phyloP scores from a whole-genome alignment of 768 basidiomycete genomes.

The Boletus sensibilis region DNA sequence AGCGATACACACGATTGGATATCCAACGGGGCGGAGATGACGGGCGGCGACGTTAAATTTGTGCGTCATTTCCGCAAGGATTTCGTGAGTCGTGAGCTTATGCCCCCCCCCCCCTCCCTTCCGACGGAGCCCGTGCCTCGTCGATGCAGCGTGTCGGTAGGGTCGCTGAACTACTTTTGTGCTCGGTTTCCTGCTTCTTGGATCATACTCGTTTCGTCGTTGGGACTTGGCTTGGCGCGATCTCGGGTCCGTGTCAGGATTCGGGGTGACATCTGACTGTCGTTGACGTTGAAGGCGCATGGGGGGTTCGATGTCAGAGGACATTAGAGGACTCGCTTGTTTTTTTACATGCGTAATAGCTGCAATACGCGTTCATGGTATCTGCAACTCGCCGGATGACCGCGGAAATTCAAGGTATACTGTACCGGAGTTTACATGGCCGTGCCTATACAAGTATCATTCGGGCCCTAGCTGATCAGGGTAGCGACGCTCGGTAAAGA shows the following conservation, averaged over 20 bases:
- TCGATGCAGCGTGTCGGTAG: constrained; percentile 26
- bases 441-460: background rate
- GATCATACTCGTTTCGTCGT: background rate
- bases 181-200: background rate
- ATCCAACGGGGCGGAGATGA: background rate
- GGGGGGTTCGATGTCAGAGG: background rate
- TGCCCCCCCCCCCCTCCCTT: background rate
- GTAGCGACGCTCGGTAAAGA: background rate
- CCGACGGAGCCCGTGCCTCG: constrained; percentile 19
- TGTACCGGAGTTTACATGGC: background rate
- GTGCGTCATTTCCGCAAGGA: constrained; percentile 11
- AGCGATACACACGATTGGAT: background rate
- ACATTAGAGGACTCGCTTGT: background rate
- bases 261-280: constrained; percentile 3
- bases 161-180: constrained; percentile 12
- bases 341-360: background rate
- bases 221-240: background rate
- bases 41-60: background rate
- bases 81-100: background rate
- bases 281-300: background rate
- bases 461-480: background rate
- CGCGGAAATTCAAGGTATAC: background rate
- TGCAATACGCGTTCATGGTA: background rate
- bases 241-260: constrained; percentile 7
- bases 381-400: background rate